Percentiles rank a stretch among this genome's conserved stretches.
Evolutionary conservation across 257 asterid genomes (phyloP).

Genomic region (Rhazya stricta): DNA sequence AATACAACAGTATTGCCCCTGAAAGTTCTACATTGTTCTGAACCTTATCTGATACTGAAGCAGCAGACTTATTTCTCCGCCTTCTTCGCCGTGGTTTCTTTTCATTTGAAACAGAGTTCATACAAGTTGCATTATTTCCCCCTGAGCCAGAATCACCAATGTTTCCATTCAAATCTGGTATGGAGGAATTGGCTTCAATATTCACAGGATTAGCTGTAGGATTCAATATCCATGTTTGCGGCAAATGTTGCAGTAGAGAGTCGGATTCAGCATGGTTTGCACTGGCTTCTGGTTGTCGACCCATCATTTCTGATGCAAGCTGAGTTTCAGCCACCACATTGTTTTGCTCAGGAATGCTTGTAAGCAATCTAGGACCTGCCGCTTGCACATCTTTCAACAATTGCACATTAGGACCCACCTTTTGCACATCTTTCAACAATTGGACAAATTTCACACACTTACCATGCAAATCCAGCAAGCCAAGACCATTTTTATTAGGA

Average conservation of each 20-base stretch:
- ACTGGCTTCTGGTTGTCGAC: conserved; percentile 5
- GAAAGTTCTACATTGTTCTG: conserved; percentile 18
- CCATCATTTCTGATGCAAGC: conserved; percentile 16
- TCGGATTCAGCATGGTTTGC: conserved; percentile 17
- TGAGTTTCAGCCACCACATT: conserved; percentile 14
- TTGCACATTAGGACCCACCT: conserved; percentile 15
- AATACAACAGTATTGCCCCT: conserved; percentile 8
- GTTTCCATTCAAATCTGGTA: conserved; percentile 72
- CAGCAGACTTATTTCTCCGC: conserved; percentile 22
- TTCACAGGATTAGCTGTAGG: conserved; percentile 10
- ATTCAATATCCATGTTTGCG: conserved; percentile 18
- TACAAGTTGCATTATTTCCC: conserved; percentile 26
- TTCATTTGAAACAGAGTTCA: conserved; percentile 20
- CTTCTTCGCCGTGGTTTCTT: conserved; percentile 30
- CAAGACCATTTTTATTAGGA: conserved; percentile 1
- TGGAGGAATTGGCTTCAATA: conserved; percentile 22
- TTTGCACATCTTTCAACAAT: conserved; percentile 23
- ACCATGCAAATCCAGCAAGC: conserved; percentile 16
- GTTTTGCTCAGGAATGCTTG: conserved; percentile 17
- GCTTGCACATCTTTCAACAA: conserved; percentile 16
- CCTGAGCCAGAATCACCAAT: conserved; percentile 21
- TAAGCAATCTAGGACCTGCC: conserved; percentile 17
- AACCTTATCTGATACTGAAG: conserved; percentile 16
- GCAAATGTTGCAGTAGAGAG: conserved; percentile 23
- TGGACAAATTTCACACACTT: conserved; percentile 23